Evolutionary conservation across 2,329 filamentous ascomycete species (phyloP).

Genomic region (Balansia obtecta): DNA sequence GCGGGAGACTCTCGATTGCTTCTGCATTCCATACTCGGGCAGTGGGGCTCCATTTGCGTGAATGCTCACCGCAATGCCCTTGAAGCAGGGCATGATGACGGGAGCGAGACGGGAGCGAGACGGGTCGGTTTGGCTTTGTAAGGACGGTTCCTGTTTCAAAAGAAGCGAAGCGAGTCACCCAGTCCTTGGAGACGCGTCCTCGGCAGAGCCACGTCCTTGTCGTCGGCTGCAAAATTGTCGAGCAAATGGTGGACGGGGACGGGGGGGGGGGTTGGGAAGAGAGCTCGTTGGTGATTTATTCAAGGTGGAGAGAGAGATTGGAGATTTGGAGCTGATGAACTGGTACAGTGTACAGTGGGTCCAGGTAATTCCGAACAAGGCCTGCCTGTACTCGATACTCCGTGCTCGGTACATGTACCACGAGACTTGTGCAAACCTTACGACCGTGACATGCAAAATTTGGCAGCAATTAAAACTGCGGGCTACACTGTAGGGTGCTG

Average conservation of each 20-base stretch:
- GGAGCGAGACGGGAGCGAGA: constrained; percentile 12
- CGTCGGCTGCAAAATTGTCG: neutral
- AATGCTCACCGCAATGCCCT: constrained; percentile 96
- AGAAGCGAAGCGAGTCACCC: neutral
- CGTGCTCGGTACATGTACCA: no score
- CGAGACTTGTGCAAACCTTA: no score
- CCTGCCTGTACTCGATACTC: no score
- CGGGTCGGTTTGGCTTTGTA: neutral
- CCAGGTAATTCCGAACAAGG: no score
- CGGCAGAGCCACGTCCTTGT: constrained; percentile 3
- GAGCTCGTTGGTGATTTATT: constrained; percentile 4
- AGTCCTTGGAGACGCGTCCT: neutral
- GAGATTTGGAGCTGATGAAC: constrained; percentile 8
- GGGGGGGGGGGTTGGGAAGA: neutral
- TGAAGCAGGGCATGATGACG: constrained; percentile 80
- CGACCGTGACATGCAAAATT: no score
- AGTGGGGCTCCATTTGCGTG: constrained; percentile 72
- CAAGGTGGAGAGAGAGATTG: neutral
- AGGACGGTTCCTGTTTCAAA: neutral
- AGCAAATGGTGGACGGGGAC: neutral
- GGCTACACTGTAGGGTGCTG: no score
- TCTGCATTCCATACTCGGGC: constrained; percentile 87
- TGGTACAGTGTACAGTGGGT: neutral
- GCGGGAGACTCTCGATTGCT: constrained; percentile 77
- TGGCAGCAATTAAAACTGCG: no score